Conservation (phyloP, 768 basidiomycete genomes). For the Leccinum boreale region DNA sequence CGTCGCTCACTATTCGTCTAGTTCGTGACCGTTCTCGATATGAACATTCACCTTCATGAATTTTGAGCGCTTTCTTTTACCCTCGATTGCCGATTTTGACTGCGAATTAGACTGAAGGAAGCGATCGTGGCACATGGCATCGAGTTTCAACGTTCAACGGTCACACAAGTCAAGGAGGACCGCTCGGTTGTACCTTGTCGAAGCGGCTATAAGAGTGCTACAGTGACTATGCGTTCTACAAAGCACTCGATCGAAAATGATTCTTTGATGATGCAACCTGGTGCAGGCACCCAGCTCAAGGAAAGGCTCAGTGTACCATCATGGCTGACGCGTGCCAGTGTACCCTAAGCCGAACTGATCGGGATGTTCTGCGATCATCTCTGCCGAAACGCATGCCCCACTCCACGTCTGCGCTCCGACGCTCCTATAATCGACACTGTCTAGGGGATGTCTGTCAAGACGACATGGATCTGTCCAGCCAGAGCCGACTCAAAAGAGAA, state of each 20-base stretch:
- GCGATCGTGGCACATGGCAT: no score
- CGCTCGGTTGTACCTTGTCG: constrained; percentile 29
- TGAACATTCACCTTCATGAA: constrained; percentile 90
- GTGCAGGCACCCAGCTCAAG: constrained; percentile 60
- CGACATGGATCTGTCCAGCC: constrained; percentile 32
- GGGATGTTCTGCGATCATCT: constrained; percentile 63
- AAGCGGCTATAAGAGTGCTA: no score
- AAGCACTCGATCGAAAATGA: no score
- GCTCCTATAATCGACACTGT: constrained; percentile 62
- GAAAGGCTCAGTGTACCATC: constrained; percentile 9
- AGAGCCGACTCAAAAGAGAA: not conserved
- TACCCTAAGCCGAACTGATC: constrained; percentile 43
- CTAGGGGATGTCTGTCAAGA: constrained; percentile 64
- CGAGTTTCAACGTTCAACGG: no score
- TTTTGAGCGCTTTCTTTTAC: no score
- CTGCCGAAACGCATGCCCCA: constrained; percentile 74
- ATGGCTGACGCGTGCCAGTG: not conserved
- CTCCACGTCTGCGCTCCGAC: constrained; percentile 94
- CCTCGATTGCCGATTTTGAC: no score
- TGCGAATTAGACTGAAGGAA: no score
- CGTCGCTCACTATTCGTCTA: constrained; percentile 28
- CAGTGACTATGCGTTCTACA: no score
- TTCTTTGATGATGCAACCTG: constrained; percentile 30
- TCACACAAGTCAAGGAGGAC: no score
- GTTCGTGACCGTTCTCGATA: constrained; percentile 89